These are phyloP conservation scores for Ganoderma sinense DNA, from an alignment of 1,284 basidiomycete species.

Conservation along the genomic window DNA sequence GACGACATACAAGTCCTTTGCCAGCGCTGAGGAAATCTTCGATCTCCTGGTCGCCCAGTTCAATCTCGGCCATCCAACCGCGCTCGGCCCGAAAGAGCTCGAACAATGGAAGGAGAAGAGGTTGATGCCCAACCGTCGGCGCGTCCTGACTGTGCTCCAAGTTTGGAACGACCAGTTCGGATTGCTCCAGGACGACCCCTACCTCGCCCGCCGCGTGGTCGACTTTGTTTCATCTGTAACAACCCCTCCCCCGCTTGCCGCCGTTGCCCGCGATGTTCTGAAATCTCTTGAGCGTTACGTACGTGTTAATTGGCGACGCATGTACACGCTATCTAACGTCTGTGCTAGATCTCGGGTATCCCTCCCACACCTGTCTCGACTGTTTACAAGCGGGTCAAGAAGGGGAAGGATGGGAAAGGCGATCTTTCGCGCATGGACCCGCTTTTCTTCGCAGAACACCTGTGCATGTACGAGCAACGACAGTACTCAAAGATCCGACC, in stretches of 20 bases:
- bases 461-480: constrained; percentile 64
- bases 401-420: constrained; percentile 53
- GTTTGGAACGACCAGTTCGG: constrained; percentile 69
- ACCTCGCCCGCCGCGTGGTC: constrained; percentile 61
- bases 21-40: constrained; percentile 71
- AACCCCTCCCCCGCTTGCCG: constrained; percentile 50
- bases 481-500: constrained; percentile 66
- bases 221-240: constrained; percentile 60
- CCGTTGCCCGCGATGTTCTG: constrained; percentile 57
- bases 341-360: constrained; percentile 35
- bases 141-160: constrained; percentile 62
- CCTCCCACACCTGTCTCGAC: constrained; percentile 34
- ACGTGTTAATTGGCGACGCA: constrained; percentile 31
- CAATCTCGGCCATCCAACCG: constrained; percentile 60
- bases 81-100: constrained; percentile 58
- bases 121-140: constrained; percentile 61
- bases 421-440: constrained; percentile 64
- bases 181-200: constrained; percentile 68
- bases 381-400: constrained; percentile 40
- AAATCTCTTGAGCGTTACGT: constrained; percentile 64
- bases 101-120: constrained; percentile 73
- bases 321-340: not conserved
- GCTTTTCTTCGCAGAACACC: constrained; percentile 66
- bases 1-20: constrained; percentile 83
- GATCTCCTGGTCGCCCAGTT: constrained; percentile 73